Evolutionary conservation across 148 eudicot species (phyloP), one percentile per base, ranked within the genome.

Genomic region (Dysphania ambrosioides): DNA sequence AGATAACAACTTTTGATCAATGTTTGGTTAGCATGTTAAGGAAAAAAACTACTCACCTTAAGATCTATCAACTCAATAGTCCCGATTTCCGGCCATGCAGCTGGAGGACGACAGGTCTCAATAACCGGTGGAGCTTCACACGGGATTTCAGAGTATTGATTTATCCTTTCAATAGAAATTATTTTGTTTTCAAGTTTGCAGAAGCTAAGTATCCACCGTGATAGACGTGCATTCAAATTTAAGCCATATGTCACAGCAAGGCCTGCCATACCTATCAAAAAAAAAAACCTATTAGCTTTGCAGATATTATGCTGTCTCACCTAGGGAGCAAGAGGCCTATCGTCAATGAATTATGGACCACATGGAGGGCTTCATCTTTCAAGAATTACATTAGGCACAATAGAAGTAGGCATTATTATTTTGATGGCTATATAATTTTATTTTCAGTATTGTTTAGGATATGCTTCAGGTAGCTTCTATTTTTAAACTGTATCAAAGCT

Each of bases 101-200:
- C 34, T 30, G 91, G 89, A 71, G 97, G 98, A 35, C 87, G 93
- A 65, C 85, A 82, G 67, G 84, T 81, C 64, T 95, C 98, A 81
- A 95, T 90, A 75, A 88, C 30, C 26, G 88, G 79, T 53, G 96
- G 98, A 68, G 96, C 97, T 87, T 95, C 98, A 86, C 96, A 81
- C 10, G 85, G 96, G 65, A 95, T 87, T 74, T 89, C 81, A 74
- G 96, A 87, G 75, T 95, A 95, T 72, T 95, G 98, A 85, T 95
- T 79, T 70, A 95, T 95, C 82, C 98, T 87, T 77, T 95, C 98
- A 71, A 95, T 86, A 26, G 98, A 95, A 77, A 95, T 92, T 44
- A 95, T 95, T 78, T 92, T 95, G 81, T 95, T 95, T 86, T 95
- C 98, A 81, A 95, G 96, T 87, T 95, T 95, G 89, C 98, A 95